Percentiles rank a stretch among this genome's conserved stretches.
Evolutionary conservation across 768 basidiomycete species (phyloP).

Genomic region (Suillus weaverae): DNA sequence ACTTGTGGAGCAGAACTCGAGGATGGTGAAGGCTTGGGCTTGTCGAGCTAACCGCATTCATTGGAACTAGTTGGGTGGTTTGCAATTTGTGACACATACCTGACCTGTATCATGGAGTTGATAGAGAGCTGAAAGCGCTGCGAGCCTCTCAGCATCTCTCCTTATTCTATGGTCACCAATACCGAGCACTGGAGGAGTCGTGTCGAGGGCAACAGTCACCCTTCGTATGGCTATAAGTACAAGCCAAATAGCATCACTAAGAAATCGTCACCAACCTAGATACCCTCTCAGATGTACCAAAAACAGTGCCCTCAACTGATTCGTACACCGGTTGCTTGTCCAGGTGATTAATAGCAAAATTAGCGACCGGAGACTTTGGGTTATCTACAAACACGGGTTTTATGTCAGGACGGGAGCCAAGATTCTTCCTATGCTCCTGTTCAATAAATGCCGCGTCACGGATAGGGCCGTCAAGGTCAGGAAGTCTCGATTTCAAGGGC

Average conservation of each 20-base stretch:
- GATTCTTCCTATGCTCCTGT: constrained; percentile 21
- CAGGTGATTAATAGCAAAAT: constrained; percentile 30
- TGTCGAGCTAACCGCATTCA: constrained; percentile 26
- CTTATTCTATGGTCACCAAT: constrained; percentile 59
- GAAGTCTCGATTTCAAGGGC: constrained; percentile 5
- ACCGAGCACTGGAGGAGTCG: constrained; percentile 46
- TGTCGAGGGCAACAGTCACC: constrained; percentile 27
- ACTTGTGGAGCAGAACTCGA: constrained; percentile 16
- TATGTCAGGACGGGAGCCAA: constrained; percentile 15
- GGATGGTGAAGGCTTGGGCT: constrained; percentile 19
- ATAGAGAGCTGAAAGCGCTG: constrained; percentile 70
- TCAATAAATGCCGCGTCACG: constrained; percentile 37
- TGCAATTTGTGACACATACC: constrained; percentile 45
- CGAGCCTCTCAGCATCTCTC: constrained; percentile 72
- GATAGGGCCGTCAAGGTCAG: constrained; percentile 32
- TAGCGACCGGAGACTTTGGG: constrained; percentile 54
- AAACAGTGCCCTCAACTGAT: constrained; percentile 24
- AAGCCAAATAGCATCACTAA: neutral
- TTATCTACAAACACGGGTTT: constrained; percentile 39
- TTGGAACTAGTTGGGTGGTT: constrained; percentile 8
- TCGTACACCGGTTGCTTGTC: constrained; percentile 29
- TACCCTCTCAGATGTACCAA: constrained; percentile 7
- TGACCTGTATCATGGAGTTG: constrained; percentile 64
- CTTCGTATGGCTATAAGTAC: constrained; percentile 14
- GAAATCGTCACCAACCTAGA: neutral